Conservation (phyloP, 257 asterid genomes). For the Parsonsia alboflavescens region DNA sequence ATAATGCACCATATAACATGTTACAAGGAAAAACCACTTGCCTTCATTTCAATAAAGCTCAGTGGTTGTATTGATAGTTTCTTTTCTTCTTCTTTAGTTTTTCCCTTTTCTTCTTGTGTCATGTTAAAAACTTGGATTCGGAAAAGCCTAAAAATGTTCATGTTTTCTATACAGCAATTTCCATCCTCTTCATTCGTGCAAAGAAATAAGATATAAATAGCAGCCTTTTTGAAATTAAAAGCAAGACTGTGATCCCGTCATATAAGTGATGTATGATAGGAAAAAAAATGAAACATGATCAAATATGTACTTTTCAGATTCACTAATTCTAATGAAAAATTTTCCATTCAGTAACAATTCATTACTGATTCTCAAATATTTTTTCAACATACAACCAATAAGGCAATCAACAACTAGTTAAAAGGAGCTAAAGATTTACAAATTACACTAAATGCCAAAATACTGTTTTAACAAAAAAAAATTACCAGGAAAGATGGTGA, state of each 20-base stretch:
- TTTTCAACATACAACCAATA: slow-evolving; percentile 2
- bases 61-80: not conserved
- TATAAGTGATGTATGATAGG: not conserved
- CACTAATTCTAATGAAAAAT: no score
- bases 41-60: not conserved
- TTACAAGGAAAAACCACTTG: not conserved
- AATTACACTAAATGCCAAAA: not conserved
- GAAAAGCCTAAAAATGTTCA: not conserved
- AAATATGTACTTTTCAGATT: no score
- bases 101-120: not conserved
- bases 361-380: not conserved
- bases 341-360: not conserved
- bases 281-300: no score
- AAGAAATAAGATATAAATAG: not conserved
- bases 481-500: slow-evolving; percentile 36
- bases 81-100: not conserved
- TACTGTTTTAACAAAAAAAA: not conserved
- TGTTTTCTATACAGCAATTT: slow-evolving; percentile 5
- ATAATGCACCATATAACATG: not conserved
- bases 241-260: not conserved
- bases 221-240: not conserved
- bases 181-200: not conserved
- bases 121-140: not conserved
- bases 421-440: not conserved
- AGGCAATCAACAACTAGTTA: not conserved